Evolutionary conservation across 129 eudicot species (phyloP), one percentile per base, ranked within the genome.

Genomic region (Flaveria sonorensis): DNA sequence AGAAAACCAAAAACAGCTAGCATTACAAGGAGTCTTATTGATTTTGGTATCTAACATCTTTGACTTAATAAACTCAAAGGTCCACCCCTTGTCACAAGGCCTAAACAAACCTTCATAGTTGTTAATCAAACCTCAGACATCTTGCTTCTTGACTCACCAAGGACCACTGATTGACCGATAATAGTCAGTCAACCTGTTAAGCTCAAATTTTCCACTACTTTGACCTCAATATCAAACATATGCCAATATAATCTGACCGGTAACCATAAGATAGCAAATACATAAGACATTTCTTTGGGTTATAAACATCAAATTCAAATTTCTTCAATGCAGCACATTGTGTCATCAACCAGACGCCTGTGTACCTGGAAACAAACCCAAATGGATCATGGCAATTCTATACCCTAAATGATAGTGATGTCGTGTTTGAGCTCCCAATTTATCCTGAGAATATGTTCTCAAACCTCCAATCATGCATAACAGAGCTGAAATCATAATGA

Each of bases 381-480:
- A 56, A 40, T 4, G 10, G 52, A 15, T 19, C 9, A 47, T 78
- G 65, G 53, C 3, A 4, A 48, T 70, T 47, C 64, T 13, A 71
- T 11, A 55, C 23, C 61, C 16, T 10, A 12, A 18, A 51, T 52
- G 32, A 68, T 45, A 21, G 51, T 64, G 16, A 64, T 16, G n/a
- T 3, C 14, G 24, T 47, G 16, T 75, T 45, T 20, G 24, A 45
- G 89, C 36, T 89, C 85, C 69, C 36, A 94, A 56, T 81, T 88
- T 94, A 79, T 94, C 97, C 79, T 30, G 36, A 40, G 99, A 81
- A 81, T 91, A 94, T 47, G 99, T 87, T 70, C 99, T 87, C 84
- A 94, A 84, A 48, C 97, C 96, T 70, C 97, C 88, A 75, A 94
- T 91, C 92, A 86, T 95, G 85, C 97, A 91, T 36, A 95, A 82